A percentile compares a stretch with the other conserved stretches of the same genome.
Conservation (phyloP, 805 yeast species). For the Saturnispora sanitii region DNA sequence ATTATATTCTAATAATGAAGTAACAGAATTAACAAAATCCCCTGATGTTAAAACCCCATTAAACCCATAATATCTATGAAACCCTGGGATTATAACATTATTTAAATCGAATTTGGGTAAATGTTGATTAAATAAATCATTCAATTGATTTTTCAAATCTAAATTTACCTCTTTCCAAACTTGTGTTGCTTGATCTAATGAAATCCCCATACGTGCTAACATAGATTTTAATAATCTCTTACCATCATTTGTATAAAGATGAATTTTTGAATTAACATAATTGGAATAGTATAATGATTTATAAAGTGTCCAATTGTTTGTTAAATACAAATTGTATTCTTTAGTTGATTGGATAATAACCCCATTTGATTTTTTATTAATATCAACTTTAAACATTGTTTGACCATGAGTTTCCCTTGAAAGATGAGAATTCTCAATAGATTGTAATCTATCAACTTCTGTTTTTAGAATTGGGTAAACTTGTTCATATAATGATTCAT, state of each 20-base stretch:
- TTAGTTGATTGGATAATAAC: conserved; percentile 51
- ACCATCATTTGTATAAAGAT: conserved; percentile 89
- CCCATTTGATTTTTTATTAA: conserved; percentile 27
- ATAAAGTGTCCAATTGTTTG: conserved; percentile 90
- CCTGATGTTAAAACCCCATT: conserved; percentile 83
- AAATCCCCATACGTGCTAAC: conserved; percentile 95
- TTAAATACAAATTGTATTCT: conserved; percentile 76
- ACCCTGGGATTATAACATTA: conserved; percentile 77
- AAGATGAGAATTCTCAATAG: conserved; percentile 9
- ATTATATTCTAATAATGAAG: conserved; percentile 73
- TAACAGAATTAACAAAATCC: conserved; percentile 83
- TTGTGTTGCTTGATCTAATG: conserved; percentile 80
- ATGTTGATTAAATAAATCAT: conserved; percentile 57
- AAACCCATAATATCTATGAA: conserved; percentile 77
- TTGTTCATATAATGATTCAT: conserved; percentile 65
- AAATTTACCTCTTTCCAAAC: conserved; percentile 88
- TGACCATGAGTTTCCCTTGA: background rate
- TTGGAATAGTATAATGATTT: conserved; percentile 87
- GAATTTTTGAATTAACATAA: conserved; percentile 78
- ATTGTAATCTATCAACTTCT: conserved; percentile 67
- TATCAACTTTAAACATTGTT: conserved; percentile 12
- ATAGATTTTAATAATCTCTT: conserved; percentile 74
- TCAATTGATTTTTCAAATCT: conserved; percentile 62
- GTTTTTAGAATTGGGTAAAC: conserved; percentile 68
- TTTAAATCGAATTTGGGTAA: conserved; percentile 71